Percentiles rank a stretch among this genome's conserved stretches.
These are phyloP conservation scores for Vanrija pseudolonga DNA, from an alignment of 1,284 basidiomycete genomes.

Conservation along the genomic window DNA sequence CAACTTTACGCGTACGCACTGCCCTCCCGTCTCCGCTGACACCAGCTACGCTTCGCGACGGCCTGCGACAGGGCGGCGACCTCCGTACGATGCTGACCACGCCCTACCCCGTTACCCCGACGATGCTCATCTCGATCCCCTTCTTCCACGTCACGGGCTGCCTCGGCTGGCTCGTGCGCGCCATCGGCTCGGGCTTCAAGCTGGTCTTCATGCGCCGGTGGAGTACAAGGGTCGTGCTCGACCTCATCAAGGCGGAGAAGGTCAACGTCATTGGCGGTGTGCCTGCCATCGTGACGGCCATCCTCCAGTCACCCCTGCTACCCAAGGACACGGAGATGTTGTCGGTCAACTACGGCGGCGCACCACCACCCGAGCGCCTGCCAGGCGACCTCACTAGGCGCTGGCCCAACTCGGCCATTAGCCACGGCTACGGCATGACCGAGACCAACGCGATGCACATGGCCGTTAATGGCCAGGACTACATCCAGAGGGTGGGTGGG, in stretches of 20 bases:
- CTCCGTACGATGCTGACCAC: slow-evolving; percentile 9
- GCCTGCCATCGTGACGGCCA: slow-evolving; percentile 35
- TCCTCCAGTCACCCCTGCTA: slow-evolving; percentile 33
- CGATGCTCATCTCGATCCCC: slow-evolving; percentile 32
- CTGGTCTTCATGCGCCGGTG: slow-evolving; percentile 37
- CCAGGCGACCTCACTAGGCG: slow-evolving; percentile 28
- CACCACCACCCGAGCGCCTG: slow-evolving; percentile 34
- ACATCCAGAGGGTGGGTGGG: slow-evolving; percentile 12
- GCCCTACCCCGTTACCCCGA: neutral
- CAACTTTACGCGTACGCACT: neutral
- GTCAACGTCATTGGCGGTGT: slow-evolving; percentile 43
- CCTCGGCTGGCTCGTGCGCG: slow-evolving; percentile 35
- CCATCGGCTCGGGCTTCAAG: slow-evolving; percentile 34
- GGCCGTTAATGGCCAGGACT: slow-evolving; percentile 32
- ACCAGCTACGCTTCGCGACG: slow-evolving; percentile 15
- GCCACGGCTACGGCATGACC: slow-evolving; percentile 39
- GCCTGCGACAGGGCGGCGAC: slow-evolving; percentile 25
- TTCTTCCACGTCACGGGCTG: slow-evolving; percentile 48
- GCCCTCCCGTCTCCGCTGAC: neutral
- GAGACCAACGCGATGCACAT: slow-evolving; percentile 41
- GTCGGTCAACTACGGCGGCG: slow-evolving; percentile 43
- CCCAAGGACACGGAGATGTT: slow-evolving; percentile 25
- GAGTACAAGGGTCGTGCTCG: slow-evolving; percentile 31
- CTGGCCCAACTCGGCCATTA: slow-evolving; percentile 29
- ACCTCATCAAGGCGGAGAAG: slow-evolving; percentile 29